These are phyloP conservation scores for Sclerotinia subarctica DNA, from an alignment of 2,329 filamentous ascomycete species.

Conservation along the genomic window DNA sequence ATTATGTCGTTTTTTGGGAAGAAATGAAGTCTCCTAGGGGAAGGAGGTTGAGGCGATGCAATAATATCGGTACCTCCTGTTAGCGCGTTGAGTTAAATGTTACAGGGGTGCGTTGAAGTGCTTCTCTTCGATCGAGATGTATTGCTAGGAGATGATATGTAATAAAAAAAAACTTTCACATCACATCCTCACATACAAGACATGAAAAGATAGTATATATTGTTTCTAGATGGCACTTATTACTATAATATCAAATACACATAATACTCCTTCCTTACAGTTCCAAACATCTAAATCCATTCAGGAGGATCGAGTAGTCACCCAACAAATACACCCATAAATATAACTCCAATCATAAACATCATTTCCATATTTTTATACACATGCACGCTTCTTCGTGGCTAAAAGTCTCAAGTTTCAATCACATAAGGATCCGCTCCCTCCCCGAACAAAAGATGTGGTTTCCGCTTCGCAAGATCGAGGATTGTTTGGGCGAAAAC, in stretches of 20 bases:
- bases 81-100: not conserved
- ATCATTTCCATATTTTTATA: too few relatives aligned
- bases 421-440: slow-evolving; percentile 57
- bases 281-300: not conserved
- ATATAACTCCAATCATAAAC: not conserved
- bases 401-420: slow-evolving; percentile 21
- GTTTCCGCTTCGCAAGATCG: slow-evolving; percentile 84
- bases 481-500: slow-evolving; percentile 92
- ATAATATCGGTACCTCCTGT: not conserved
- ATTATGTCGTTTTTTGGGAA: slow-evolving; percentile 94
- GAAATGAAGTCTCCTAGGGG: slow-evolving; percentile 46
- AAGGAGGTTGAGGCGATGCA: not conserved
- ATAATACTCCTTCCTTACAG: not conserved
- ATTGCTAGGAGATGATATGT: not conserved
- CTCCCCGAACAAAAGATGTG: slow-evolving; percentile 76
- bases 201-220: not conserved
- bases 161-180: not conserved
- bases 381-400: not conserved
- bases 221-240: not conserved
- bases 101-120: not conserved
- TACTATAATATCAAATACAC: not conserved
- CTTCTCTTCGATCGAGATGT: not conserved
- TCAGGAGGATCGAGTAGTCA: too few relatives aligned
- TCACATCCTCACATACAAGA: not conserved
- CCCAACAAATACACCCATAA: not conserved